A percentile compares a stretch with the other conserved stretches of the same genome.
Conservation (phyloP, 441 rosid genomes). For the Cnidoscolus chayamansa region DNA sequence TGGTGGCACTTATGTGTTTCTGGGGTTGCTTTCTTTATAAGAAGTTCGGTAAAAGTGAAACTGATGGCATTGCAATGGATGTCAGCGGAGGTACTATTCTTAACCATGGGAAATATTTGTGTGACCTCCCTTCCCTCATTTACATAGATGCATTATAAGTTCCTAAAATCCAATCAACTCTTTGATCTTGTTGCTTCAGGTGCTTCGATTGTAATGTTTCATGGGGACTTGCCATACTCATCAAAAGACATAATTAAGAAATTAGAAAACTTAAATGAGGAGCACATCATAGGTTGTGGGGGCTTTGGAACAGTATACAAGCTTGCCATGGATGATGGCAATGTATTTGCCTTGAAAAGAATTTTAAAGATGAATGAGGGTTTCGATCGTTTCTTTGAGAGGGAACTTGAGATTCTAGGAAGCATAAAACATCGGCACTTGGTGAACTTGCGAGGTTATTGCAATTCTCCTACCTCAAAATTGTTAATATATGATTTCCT, state of each 20-base stretch:
- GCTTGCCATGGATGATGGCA: slow-evolving; percentile 97
- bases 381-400: slow-evolving; percentile 89
- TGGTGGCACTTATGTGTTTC: slow-evolving; percentile 98
- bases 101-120: slow-evolving; percentile 8
- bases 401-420: slow-evolving; percentile 98
- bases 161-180: slow-evolving; percentile 20
- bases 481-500: slow-evolving; percentile 84
- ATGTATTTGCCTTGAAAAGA: slow-evolving; percentile 81
- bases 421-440: slow-evolving; percentile 93
- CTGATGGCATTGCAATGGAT: slow-evolving; percentile 75
- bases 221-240: slow-evolving; percentile 96
- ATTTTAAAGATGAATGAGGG: slow-evolving; percentile 88
- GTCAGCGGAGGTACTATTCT: slow-evolving; percentile 73
- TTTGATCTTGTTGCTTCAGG: slow-evolving; percentile 45
- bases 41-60: slow-evolving; percentile 86
- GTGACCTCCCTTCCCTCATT: background rate
- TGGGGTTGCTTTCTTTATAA: slow-evolving; percentile 99
- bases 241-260: slow-evolving; percentile 89
- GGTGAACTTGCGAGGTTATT: slow-evolving; percentile 95
- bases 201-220: slow-evolving; percentile 94
- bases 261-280: slow-evolving; percentile 79
- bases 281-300: slow-evolving; percentile 82
- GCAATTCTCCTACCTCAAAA: slow-evolving; percentile 95
- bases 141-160: background rate
- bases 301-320: slow-evolving; percentile 96